Evolutionary conservation across 2,329 filamentous ascomycete species (phyloP).

Genomic region (Epichloe elymi): DNA sequence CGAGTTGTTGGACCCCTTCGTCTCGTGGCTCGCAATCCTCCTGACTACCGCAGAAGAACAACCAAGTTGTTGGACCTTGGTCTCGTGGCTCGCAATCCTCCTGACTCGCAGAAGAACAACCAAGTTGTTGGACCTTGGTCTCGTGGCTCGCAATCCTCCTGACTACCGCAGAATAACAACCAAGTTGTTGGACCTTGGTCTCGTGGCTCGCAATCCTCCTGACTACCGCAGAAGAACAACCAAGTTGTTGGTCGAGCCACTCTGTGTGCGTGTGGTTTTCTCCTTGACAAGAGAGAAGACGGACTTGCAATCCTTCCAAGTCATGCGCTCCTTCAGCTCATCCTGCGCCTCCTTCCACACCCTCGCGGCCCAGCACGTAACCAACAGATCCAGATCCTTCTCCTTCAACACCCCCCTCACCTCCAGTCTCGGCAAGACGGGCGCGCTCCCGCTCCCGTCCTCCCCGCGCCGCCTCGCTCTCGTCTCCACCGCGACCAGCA

Average conservation of each 20-base stretch:
- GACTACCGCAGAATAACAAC: too few relatives aligned
- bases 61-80: neutral
- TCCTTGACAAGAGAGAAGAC: neutral
- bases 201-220: neutral
- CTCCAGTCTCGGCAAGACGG: constrained; percentile 11
- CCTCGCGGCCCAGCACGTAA: constrained; percentile 17
- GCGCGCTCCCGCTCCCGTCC: constrained; percentile 5
- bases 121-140: neutral
- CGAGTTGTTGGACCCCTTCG: neutral
- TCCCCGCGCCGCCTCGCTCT: constrained; percentile 10
- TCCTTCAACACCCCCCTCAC: constrained; percentile 11
- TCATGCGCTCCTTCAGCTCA: constrained; percentile 12
- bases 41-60: neutral
- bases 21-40: neutral
- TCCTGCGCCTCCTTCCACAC: constrained; percentile 15
- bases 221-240: neutral
- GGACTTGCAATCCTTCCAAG: constrained; percentile 14
- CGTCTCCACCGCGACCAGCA: constrained; percentile 14
- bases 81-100: neutral
- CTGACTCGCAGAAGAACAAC: too few relatives aligned
- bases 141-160: neutral
- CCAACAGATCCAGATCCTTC: constrained; percentile 16
- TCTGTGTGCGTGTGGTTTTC: too few relatives aligned
- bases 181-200: neutral
- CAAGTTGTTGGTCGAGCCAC: neutral